Evolutionary conservation across 805 yeast species (phyloP).

Genomic region (Saturnispora hagleri): DNA sequence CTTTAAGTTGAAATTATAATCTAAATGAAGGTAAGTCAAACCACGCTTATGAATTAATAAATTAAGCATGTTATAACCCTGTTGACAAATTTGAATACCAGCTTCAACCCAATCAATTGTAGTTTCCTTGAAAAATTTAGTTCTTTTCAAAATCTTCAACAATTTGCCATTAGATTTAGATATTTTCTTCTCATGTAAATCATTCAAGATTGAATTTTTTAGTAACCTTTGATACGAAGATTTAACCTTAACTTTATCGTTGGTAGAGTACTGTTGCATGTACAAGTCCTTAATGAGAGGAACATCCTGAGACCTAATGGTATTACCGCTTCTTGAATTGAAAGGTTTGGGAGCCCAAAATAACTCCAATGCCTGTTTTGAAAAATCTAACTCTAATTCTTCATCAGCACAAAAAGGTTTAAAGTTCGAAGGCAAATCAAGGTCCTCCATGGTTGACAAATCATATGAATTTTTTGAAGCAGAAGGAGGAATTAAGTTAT

Average conservation of each 20-base stretch:
- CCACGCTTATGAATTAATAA: constrained; percentile 85
- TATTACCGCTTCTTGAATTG: constrained; percentile 61
- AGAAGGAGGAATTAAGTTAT: constrained; percentile 43
- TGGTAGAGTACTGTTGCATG: constrained; percentile 48
- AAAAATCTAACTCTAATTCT: constrained; percentile 37
- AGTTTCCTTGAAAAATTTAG: constrained; percentile 87
- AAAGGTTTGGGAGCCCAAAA: constrained; percentile 84
- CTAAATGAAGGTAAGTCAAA: constrained; percentile 83
- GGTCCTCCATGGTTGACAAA: constrained; percentile 25
- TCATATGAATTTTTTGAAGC: constrained; percentile 15
- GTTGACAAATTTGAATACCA: constrained; percentile 85
- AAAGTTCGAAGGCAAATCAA: constrained; percentile 30
- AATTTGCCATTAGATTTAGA: constrained; percentile 45
- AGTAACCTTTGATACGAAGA: constrained; percentile 86
- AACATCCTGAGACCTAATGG: constrained; percentile 82
- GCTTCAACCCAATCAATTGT: constrained; percentile 98
- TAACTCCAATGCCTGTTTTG: constrained; percentile 53
- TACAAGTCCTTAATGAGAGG: constrained; percentile 80
- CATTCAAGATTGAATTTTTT: constrained; percentile 64
- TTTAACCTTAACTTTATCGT: constrained; percentile 65
- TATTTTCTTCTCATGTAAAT: constrained; percentile 43
- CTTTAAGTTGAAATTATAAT: constrained; percentile 89
- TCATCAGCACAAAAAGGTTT: constrained; percentile 44
- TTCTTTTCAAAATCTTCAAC: constrained; percentile 55
- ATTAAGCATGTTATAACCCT: constrained; percentile 91